Base-by-base conservation (phyloP, 1,139 yeast species). In the Insectozyma bohioensis region DNA sequence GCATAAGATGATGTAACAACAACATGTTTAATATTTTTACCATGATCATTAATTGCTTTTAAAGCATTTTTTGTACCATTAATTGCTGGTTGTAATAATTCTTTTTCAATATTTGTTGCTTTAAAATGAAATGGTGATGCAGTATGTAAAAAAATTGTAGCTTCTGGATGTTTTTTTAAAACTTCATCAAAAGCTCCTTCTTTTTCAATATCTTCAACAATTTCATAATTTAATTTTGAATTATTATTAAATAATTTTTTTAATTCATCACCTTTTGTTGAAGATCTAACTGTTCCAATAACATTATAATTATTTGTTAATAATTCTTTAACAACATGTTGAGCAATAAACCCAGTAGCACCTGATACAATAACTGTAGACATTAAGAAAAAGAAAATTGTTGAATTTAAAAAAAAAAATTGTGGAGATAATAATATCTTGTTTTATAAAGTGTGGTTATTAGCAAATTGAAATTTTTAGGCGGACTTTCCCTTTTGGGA, bases 301-400 rank as follows among this genome's bases (percentile, higher is more conserved):
- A 66, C 70, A 11, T 41, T 40, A 44, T 63, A 62, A 10, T 56
- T 58, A 24, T 53, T 42, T 3, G 43, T 46, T 19, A 63, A 28
- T 22, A 58, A 54, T 20, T 37, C 43, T 36, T 55, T 46, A 26
- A 56, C 46, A 10, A 61, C 48, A 33, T 55, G 56, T 36, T 52
- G 54, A n/a, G 69, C 72, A 35, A 66, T 56, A 40, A 52, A 65
- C 4, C 72, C 72, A 16, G 62, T 54, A 20, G 67, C 72, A 13
- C 72, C 72, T 11, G 70, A 53, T 12, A 67, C 63, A 31, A 63
- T 60, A 17, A 61, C 61, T 11, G 45, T 43, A 15, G 34, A 10
- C 37, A 34, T 34, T 11, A 12, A 5, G 11, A 17, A 21, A 11
- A 24, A 15, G 7, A 5, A 18, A 24, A 12, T 24, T n/a, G n/a